A percentile compares a stretch with the other conserved stretches of the same genome.
Evolutionary conservation across 2,329 filamentous ascomycete genomes (phyloP).

Genomic region (Trichoderma pleuroti): DNA sequence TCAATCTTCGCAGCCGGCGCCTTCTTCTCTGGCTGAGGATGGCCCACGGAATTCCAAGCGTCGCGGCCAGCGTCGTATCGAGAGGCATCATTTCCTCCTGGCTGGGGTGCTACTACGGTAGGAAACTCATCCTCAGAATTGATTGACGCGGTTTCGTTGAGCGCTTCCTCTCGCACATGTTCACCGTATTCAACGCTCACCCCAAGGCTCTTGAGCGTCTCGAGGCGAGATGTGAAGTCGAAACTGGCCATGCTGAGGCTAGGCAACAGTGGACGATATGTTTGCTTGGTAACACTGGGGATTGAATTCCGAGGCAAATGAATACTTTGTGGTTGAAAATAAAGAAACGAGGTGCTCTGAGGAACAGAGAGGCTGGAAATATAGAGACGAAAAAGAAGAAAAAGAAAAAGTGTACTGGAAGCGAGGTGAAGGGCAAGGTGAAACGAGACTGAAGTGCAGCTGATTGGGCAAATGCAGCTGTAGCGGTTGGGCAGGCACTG

Average conservation of each 20-base stretch:
- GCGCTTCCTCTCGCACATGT: not conserved
- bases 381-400: not conserved
- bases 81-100: not conserved
- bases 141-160: not conserved
- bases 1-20: not conserved
- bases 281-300: not conserved
- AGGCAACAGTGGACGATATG: not conserved
- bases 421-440: not conserved
- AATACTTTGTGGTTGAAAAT: not conserved
- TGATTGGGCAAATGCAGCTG: not conserved
- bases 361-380: not conserved
- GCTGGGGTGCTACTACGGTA: not conserved
- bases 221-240: slow-evolving; percentile 23
- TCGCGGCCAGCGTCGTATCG: not conserved
- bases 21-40: not conserved
- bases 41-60: not conserved
- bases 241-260: slow-evolving; percentile 22
- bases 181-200: slow-evolving; percentile 11
- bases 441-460: not conserved
- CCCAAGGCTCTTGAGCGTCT: slow-evolving; percentile 26
- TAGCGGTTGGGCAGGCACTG: not conserved
- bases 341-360: too few relatives aligned
- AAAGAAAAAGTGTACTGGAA: not conserved
- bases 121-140: slow-evolving; percentile 5
- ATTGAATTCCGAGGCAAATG: not conserved